These are phyloP conservation scores for Ganoderma sinense DNA, from an alignment of 1,284 basidiomycete species.

Conservation along the genomic window DNA sequence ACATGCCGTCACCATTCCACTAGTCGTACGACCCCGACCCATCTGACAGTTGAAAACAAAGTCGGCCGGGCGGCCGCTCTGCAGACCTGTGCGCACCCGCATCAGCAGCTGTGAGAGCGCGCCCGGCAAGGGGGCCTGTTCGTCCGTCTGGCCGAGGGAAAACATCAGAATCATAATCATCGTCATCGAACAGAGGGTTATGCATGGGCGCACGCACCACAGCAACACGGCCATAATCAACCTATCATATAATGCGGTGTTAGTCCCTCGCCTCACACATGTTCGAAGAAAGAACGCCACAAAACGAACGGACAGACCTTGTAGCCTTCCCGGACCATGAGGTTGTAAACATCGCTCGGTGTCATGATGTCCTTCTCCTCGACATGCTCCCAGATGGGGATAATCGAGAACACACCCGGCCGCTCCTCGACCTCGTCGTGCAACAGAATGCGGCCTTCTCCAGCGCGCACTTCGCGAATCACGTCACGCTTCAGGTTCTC, in stretches of 20 bases:
- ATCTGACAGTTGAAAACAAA: constrained; percentile 92
- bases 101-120: constrained; percentile 83
- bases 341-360: constrained; percentile 85
- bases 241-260: constrained; percentile 49
- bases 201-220: constrained; percentile 62
- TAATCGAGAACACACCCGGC: constrained; percentile 88
- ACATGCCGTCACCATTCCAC: constrained; percentile 92
- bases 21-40: constrained; percentile 86
- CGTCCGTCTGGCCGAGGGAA: constrained; percentile 78
- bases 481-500: constrained; percentile 90
- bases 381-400: constrained; percentile 90
- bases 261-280: neutral
- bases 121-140: constrained; percentile 92
- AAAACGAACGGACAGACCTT: constrained; percentile 52
- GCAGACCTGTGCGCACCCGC: constrained; percentile 67
- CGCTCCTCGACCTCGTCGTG: constrained; percentile 97
- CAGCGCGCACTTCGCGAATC: constrained; percentile 77
- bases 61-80: constrained; percentile 69
- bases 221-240: constrained; percentile 88
- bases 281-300: neutral
- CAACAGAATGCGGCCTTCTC: constrained; percentile 86
- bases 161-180: constrained; percentile 18
- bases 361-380: constrained; percentile 92
- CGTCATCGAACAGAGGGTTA: neutral
- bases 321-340: constrained; percentile 80